Conservation (phyloP, 1,139 yeast genomes). For the Sugiyamaella pinicola region DNA sequence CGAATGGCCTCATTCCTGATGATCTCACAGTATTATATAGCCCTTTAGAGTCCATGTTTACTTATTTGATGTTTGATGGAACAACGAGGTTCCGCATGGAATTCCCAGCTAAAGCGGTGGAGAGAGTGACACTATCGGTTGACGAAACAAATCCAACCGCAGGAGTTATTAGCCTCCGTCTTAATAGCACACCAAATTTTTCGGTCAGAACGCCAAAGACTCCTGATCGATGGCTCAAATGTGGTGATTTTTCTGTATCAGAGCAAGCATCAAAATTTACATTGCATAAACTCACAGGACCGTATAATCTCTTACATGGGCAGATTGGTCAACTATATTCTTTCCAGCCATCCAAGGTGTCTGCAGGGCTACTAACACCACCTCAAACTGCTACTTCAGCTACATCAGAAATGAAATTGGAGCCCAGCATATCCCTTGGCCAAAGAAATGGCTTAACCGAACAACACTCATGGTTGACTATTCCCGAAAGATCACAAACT, state of each 20-base stretch:
- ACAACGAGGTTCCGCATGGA: constrained; percentile 36
- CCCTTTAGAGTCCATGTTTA: constrained; percentile 30
- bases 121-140: constrained; percentile 25
- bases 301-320: constrained; percentile 26
- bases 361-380: constrained; percentile 24
- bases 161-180: constrained; percentile 32
- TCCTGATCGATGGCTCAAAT: constrained; percentile 32
- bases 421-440: neutral
- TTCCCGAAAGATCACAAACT: constrained; percentile 24
- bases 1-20: constrained; percentile 13
- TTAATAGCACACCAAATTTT: constrained; percentile 34
- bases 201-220: constrained; percentile 28
- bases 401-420: neutral
- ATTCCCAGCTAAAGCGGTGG: constrained; percentile 32
- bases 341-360: constrained; percentile 32
- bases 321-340: constrained; percentile 31
- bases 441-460: constrained; percentile 2
- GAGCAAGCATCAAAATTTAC: constrained; percentile 34
- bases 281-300: constrained; percentile 37
- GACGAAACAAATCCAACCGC: constrained; percentile 20
- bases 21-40: constrained; percentile 36
- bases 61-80: constrained; percentile 37
- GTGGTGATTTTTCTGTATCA: constrained; percentile 39
- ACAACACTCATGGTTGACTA: constrained; percentile 6
- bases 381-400: constrained; percentile 23